Percentiles rank a stretch among this genome's conserved stretches.
Evolutionary conservation across 164 flowering plant species (phyloP).

Genomic region (Kingdonia uniflora): DNA sequence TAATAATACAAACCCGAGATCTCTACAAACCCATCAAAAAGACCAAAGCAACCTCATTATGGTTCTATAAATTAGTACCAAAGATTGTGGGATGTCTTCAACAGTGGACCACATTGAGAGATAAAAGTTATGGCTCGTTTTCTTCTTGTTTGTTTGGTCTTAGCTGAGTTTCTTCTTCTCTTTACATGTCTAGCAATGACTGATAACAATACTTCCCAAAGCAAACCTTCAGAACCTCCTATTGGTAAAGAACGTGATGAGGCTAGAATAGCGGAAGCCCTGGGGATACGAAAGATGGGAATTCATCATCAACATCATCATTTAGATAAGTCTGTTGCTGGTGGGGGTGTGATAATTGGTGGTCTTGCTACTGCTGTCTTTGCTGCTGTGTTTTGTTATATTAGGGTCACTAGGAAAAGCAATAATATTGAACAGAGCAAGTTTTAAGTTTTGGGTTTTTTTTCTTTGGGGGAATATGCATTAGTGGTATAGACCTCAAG

Average conservation of each 20-base stretch:
- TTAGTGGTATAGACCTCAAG: no score
- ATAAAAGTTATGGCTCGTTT: constrained; percentile 4
- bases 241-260: neutral
- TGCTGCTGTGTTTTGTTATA: constrained; percentile 19
- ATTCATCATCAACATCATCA: neutral
- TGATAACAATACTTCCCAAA: neutral
- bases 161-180: constrained; percentile 2
- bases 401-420: constrained; percentile 20
- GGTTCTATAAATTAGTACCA: no score
- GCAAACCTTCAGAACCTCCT: neutral
- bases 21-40: no score
- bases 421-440: no score
- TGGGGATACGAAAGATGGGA: neutral
- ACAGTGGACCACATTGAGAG: no score
- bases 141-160: constrained; percentile 12
- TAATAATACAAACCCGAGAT: no score
- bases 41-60: no score
- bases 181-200: neutral
- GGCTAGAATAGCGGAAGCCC: constrained; percentile 9
- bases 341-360: constrained; percentile 24
- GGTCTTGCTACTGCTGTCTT: constrained; percentile 20
- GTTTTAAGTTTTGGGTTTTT: no score
- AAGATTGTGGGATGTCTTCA: no score
- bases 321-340: constrained; percentile 13
- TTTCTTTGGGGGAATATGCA: no score